Conservation (phyloP, 169 alveolate species). For the Cryptosporidium meleagridis region DNA sequence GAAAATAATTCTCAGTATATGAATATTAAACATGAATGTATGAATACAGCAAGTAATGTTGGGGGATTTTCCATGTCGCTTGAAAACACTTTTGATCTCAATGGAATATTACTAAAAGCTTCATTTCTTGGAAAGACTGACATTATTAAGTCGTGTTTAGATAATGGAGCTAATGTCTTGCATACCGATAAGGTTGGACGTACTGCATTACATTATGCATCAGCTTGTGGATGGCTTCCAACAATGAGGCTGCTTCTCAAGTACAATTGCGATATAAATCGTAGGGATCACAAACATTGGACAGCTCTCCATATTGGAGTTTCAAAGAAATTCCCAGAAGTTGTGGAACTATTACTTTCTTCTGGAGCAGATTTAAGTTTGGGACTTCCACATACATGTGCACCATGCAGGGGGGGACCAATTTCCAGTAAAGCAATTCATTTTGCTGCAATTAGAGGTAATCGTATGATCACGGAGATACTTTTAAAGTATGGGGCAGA, state of each 20-base stretch:
- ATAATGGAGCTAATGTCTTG: slow-evolving; percentile 79
- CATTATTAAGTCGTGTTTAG: slow-evolving; percentile 77
- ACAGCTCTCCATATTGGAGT: slow-evolving; percentile 88
- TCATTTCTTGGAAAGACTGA: slow-evolving; percentile 85
- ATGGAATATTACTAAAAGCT: slow-evolving; percentile 79
- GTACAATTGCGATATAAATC: slow-evolving; percentile 82
- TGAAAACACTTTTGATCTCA: slow-evolving; percentile 72
- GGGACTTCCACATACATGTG: slow-evolving; percentile 85
- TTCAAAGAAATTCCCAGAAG: slow-evolving; percentile 85
- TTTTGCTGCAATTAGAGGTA: slow-evolving; percentile 89
- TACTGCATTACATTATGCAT: slow-evolving; percentile 87
- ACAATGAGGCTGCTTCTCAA: slow-evolving; percentile 80
- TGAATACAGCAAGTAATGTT: background rate
- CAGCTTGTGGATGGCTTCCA: slow-evolving; percentile 84
- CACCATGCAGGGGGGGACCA: slow-evolving; percentile 85
- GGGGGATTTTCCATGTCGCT: background rate
- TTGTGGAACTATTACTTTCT: slow-evolving; percentile 81
- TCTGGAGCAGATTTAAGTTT: slow-evolving; percentile 82
- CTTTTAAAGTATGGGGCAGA: slow-evolving; percentile 82
- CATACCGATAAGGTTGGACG: slow-evolving; percentile 87
- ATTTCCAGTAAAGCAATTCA: slow-evolving; percentile 85
- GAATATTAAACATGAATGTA: background rate
- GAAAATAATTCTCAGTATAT: background rate
- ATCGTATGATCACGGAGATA: slow-evolving; percentile 81
- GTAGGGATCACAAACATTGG: slow-evolving; percentile 86